These are phyloP conservation scores for Aspergillus brunneoviolaceus DNA, from an alignment of 2,329 filamentous ascomycete species.

Conservation along the genomic window DNA sequence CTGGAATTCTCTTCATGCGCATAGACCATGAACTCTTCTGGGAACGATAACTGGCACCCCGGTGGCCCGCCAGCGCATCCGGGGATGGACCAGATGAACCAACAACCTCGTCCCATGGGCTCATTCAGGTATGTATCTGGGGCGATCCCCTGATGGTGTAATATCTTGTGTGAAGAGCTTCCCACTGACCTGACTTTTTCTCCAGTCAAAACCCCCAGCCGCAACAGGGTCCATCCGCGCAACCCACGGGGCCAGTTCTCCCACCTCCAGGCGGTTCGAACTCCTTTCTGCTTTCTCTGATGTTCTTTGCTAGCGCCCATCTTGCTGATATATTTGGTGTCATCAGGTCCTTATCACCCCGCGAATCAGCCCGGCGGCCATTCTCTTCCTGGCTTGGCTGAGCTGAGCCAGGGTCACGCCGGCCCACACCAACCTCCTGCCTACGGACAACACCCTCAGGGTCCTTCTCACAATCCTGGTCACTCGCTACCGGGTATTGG, in stretches of 20 bases:
- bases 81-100: constrained; percentile 45
- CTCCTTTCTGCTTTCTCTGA: neutral
- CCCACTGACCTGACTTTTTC: neutral
- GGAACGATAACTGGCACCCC: constrained; percentile 46
- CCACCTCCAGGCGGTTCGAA: constrained; percentile 42
- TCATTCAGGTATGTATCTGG: constrained; percentile 44
- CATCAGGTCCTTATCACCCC: constrained; percentile 42
- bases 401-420: constrained; percentile 46
- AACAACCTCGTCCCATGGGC: constrained; percentile 44
- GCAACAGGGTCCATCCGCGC: constrained; percentile 40
- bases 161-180: neutral
- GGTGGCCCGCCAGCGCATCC: constrained; percentile 43
- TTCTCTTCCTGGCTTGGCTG: constrained; percentile 47
- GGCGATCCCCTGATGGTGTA: neutral
- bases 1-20: constrained; percentile 21
- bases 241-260: constrained; percentile 40
- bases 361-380: constrained; percentile 44
- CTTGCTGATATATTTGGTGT: constrained; percentile 20
- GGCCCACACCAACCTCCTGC: constrained; percentile 42
- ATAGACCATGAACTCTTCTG: constrained; percentile 42
- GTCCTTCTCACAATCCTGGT: constrained; percentile 35
- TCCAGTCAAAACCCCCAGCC: constrained; percentile 39
- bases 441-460: constrained; percentile 44
- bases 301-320: neutral
- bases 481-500: constrained; percentile 44